These are phyloP conservation scores for Fragosphaeria purpurea DNA, from an alignment of 2,329 filamentous ascomycete species.

Conservation along the genomic window DNA sequence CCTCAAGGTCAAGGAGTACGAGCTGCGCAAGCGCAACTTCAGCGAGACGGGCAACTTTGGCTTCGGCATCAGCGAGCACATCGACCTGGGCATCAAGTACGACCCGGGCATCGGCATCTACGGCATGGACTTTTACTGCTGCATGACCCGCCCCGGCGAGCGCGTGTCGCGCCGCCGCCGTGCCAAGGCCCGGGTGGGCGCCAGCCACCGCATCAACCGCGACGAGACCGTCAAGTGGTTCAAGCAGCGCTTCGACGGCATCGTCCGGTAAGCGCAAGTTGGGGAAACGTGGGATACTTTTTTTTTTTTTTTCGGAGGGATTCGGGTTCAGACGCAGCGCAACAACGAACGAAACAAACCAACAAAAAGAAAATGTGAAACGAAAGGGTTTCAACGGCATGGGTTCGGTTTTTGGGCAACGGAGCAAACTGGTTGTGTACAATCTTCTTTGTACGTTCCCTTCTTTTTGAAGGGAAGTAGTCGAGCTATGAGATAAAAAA, in stretches of 20 bases:
- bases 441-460: background rate
- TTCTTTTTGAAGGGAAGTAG: background rate
- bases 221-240: constrained; percentile 97
- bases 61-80: constrained; percentile 99
- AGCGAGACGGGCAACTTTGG: constrained; percentile 99
- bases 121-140: constrained; percentile 99
- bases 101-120: constrained; percentile 97
- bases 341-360: constrained; percentile 9
- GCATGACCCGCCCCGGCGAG: constrained; percentile 99
- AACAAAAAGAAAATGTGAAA: background rate
- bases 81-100: constrained; percentile 99
- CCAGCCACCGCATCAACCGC: constrained; percentile 87
- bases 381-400: constrained; percentile 5
- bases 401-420: background rate
- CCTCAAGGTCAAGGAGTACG: constrained; percentile 99
- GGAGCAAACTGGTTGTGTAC: constrained; percentile 3
- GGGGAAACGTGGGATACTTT: constrained; percentile 3
- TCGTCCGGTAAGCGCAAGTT: constrained; percentile 71
- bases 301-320: constrained; percentile 7
- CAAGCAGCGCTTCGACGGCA: constrained; percentile 85
- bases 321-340: constrained; percentile 7
- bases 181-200: constrained; percentile 74
- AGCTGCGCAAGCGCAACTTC: constrained; percentile 99
- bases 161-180: constrained; percentile 93
- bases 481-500: too few species aligned